These are phyloP conservation scores for Wickerhamiella occidentalis DNA, from an alignment of 805 yeast species.

Conservation along the genomic window DNA sequence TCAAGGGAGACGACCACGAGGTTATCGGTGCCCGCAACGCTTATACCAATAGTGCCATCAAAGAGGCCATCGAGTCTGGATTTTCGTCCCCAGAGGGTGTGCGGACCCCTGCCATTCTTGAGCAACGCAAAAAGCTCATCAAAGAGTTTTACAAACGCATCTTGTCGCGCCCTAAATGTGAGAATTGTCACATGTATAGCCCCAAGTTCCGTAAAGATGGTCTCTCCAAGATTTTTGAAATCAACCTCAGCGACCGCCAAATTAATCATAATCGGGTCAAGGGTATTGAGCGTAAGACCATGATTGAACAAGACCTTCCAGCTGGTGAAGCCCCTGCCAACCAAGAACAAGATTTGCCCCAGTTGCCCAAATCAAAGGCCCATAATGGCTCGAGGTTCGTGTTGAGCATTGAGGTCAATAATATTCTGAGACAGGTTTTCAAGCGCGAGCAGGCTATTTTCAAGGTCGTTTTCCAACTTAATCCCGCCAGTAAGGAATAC, in stretches of 20 bases:
- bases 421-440: conserved; percentile 64
- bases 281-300: conserved; percentile 62
- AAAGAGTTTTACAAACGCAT: conserved; percentile 65
- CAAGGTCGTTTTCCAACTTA: conserved; percentile 65
- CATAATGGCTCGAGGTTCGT: conserved; percentile 73
- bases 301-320: conserved; percentile 32
- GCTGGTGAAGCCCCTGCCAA: conserved; percentile 28
- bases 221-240: conserved; percentile 80
- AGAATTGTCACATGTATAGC: conserved; percentile 89
- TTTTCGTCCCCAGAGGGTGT: conserved; percentile 54
- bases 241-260: conserved; percentile 72
- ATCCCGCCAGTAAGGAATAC: conserved; percentile 43
- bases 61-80: conserved; percentile 65
- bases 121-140: conserved; percentile 65
- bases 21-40: conserved; percentile 46
- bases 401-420: conserved; percentile 75
- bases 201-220: conserved; percentile 95
- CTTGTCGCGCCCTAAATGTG: conserved; percentile 75
- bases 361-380: conserved; percentile 32
- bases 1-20: conserved; percentile 32
- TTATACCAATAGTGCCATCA: conserved; percentile 60
- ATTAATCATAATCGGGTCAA: conserved; percentile 61
- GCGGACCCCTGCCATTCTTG: conserved; percentile 72
- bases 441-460: conserved; percentile 56
- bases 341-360: conserved; percentile 23